Base-by-base conservation (phyloP, 2,329 filamentous ascomycete species). In the Talaromyces sp. region DNA sequence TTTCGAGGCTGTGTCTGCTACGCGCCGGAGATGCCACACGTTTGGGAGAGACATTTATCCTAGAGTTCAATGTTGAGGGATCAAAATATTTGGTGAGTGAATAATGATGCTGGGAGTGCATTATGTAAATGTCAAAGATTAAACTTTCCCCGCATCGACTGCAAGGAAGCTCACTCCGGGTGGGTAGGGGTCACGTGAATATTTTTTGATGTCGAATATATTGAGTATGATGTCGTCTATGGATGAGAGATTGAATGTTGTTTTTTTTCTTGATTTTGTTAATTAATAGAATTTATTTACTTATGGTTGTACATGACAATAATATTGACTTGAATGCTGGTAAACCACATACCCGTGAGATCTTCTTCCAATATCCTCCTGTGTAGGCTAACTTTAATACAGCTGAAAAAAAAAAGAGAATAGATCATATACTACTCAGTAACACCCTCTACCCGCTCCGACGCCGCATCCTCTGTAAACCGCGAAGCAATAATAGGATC, bases 1-100 rank as follows among this genome's bases (percentile, higher is more conserved):
- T 76, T 91, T 96, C 13, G 91, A 84, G 1, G 89, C 84, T n/a
- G 86, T 84, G 32, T 96, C 92, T 13, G 92, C 92, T 39, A 98
- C 93, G 67, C 87, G 91, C 56, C 93, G 90, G 66, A 93, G 89
- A 65, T 91, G 87, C 78, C 93, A 98, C 32, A 90, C 76, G 71
- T 98, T 98, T 49, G 85, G 85, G 62, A 93, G 65, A 47, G 71
- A 68, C 68, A 73, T 73, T 33, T 3, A 22, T 55, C 11, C 28
- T 11, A 27, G 53, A 15, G 13, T 8, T 47, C 1, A 19, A 7
- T 49, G 2, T 15, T n/a, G 9, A 30, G 9, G 25, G 28, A 1
- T 22, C 22, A 25, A 22, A 49, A 8, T 19, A 6, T 27, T 27
- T 19, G 49, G 10, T 27, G 49, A 27, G 11, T 27, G 22, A 52